Evolutionary conservation across 2,329 filamentous ascomycete species (phyloP).

Genomic region (Diaporthe capsici): DNA sequence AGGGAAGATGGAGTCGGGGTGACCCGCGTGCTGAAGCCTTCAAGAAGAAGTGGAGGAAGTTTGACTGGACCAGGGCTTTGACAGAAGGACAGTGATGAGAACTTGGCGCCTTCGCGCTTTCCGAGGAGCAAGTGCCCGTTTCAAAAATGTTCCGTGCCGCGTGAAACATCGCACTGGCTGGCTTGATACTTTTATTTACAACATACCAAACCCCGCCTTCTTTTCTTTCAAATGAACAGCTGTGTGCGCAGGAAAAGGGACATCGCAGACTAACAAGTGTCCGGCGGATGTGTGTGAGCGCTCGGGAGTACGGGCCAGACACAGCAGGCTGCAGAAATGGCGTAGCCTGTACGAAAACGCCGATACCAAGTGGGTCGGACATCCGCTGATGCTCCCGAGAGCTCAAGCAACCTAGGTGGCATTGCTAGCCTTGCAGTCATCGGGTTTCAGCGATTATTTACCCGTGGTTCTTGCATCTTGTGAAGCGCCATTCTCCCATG

Average conservation of each 20-base stretch:
- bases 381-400: background rate
- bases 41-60: constrained; percentile 88
- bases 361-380: background rate
- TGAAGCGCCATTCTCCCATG: background rate
- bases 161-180: background rate
- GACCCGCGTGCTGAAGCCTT: constrained; percentile 82
- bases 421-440: background rate
- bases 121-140: background rate
- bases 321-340: background rate
- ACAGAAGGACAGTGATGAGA: constrained; percentile 51
- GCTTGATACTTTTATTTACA: background rate
- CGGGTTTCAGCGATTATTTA: background rate
- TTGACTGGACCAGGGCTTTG: constrained; percentile 84
- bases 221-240: too few relatives aligned
- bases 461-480: background rate
- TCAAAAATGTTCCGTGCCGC: background rate
- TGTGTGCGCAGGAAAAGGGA: background rate
- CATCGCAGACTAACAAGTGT: background rate
- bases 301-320: background rate
- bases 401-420: background rate
- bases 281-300: background rate
- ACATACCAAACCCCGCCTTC: background rate
- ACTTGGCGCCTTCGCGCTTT: background rate
- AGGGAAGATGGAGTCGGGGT: constrained; percentile 84
- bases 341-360: background rate